Evolutionary conservation across 805 yeast genomes (phyloP), one percentile per base, ranked within the genome.

Genomic region (Sugiyamaella chiloensis): DNA sequence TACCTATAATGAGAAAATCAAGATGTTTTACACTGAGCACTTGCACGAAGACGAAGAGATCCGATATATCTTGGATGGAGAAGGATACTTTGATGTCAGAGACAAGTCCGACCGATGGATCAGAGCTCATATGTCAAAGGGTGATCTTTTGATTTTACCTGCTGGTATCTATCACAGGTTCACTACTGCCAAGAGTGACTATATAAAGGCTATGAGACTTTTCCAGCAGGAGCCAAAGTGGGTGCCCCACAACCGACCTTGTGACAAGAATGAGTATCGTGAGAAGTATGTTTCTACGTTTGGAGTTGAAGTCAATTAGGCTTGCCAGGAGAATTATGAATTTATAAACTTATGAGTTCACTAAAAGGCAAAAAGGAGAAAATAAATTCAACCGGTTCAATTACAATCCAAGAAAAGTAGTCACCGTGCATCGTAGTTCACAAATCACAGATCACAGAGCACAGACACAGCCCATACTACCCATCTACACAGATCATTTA

Each of bases 41-140:
- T 73, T 88, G 46, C 99, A 91, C 63, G 98, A 91, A 63, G 99
- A 91, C 63, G 99, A 91, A 68, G 99, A 91, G 70, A 91, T 91
- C 62, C 73, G 99, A 55, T 91, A 89, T 67, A 80, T 89, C 45
- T 61, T 85, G 16, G 96, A 85, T 23, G 99, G 99, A 8, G 85
- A 81, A 47, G 98, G 99, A 0, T 91, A 76, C 67, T 91, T 91
- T 61, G 98, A 91, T 61, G 87, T 91, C 5, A 75, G 96, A 55
- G 83, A 79, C 59, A 60, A 69, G 24, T 61, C 74, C 9, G 76
- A 75, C 47, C 76, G 72, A 47, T 91, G 99, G 99, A 74, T 91
- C 47, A 78, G 98, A 51, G 75, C 83, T 48, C 75, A 76, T 51
- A 72, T 89, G 29, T 70, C 63, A 24, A 72, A 76, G 45, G 75